Evolutionary conservation across 2,329 filamentous ascomycete genomes (phyloP), one percentile per base, ranked within the genome.

Genomic region (Botrytis squamosa): DNA sequence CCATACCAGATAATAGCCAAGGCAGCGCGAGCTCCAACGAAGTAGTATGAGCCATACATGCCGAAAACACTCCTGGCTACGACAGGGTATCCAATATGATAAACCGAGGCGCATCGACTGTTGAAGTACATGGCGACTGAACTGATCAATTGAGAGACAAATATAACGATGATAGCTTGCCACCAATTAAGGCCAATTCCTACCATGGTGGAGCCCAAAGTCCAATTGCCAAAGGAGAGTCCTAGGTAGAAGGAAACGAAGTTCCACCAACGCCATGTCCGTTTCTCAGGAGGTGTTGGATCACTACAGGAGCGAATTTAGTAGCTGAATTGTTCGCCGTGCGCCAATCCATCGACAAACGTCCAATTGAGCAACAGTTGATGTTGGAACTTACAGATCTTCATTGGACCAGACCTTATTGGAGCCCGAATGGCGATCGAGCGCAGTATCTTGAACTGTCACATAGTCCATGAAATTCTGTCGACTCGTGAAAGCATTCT

Each of bases 1-100:
- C 89, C 88, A 75, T 91, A 90, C 90, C 85, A 87, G 77, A 86
- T 85, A 75, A 86, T 82, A 38, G 84, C 84, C 40, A 86, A 79
- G 46, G 85, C 80, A 7, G 82, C 81, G 65, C 85, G 81, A 36
- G 84, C 82, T 10, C 85, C 80, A 52, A 86, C 78, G 36, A 80
- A 78, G 73, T 82, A 81, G 66, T 81, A 82, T 81, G 83, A 82
- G 57, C 85, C 80, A 72, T 83, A 85, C 77, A 84, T 86, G 2
- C 84, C 85, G 74, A 86, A 86, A 52, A 84, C 82, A 65, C 76
- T 77, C 52, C 78, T 70, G 38, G 78, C 78, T n/a, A 80, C 78
- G 0, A 78, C 76, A 2, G 84, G 84, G 73, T 83, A 85, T 14
- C 82, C 83, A 65, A 84, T 79, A 75, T 85, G 83, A 74, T 85